These are phyloP conservation scores for Nicotiana attenuata DNA, from an alignment of 257 asterid species.

Conservation along the genomic window DNA sequence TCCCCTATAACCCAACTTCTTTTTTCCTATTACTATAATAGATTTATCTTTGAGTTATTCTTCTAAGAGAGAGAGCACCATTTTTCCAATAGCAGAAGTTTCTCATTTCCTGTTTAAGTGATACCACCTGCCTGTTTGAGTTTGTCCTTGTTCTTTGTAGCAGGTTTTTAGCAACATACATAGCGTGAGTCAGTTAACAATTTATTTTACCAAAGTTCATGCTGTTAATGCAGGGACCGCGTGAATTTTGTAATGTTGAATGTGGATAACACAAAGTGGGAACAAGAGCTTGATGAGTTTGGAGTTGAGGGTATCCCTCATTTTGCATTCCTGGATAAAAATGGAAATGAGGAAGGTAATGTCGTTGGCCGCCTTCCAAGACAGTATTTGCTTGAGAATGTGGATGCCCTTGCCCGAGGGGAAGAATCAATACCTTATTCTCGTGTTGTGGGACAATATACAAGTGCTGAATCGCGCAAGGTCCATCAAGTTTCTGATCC, in stretches of 20 bases:
- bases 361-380: slow-evolving; percentile 91
- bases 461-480: slow-evolving; percentile 67
- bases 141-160: background rate
- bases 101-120: background rate
- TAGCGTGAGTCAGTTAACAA: background rate
- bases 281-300: slow-evolving; percentile 99
- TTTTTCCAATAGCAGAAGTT: background rate
- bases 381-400: slow-evolving; percentile 69
- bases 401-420: slow-evolving; percentile 86
- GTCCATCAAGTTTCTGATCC: slow-evolving; percentile 74
- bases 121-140: background rate
- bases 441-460: slow-evolving; percentile 77
- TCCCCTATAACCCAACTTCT: background rate
- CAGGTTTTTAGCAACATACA: background rate
- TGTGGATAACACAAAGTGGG: slow-evolving; percentile 99
- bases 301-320: slow-evolving; percentile 99
- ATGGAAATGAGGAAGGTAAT: slow-evolving; percentile 92
- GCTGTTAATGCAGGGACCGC: slow-evolving; percentile 44
- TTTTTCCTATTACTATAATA: background rate
- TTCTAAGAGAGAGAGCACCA: background rate
- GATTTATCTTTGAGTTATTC: background rate
- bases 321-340: slow-evolving; percentile 83
- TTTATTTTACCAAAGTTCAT: background rate
- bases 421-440: slow-evolving; percentile 76
- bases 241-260: slow-evolving; percentile 97